A percentile compares a stretch with the other conserved stretches of the same genome.
These are phyloP conservation scores for Schwanniomyces pseudopolymorphus DNA, from an alignment of 805 yeast genomes.

Conservation along the genomic window DNA sequence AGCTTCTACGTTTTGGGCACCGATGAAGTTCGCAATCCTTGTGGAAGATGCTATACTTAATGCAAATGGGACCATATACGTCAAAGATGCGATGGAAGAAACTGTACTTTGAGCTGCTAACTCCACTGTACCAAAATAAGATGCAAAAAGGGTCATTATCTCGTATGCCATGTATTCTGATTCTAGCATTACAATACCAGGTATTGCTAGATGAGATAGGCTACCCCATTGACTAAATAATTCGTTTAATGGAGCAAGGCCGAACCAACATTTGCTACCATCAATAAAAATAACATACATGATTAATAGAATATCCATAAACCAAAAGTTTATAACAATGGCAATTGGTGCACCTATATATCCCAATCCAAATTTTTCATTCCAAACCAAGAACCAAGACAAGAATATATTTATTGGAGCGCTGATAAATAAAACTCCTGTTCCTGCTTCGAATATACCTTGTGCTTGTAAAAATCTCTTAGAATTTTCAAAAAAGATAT, in stretches of 20 bases:
- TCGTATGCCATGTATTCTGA: conserved; percentile 47
- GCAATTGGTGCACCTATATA: conserved; percentile 46
- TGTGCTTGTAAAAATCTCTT: conserved; percentile 46
- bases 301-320: conserved; percentile 36
- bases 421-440: conserved; percentile 40
- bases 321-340: conserved; percentile 41
- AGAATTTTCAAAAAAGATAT: conserved; percentile 41
- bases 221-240: conserved; percentile 36
- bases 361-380: conserved; percentile 38
- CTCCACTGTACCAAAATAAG: conserved; percentile 48
- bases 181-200: conserved; percentile 47
- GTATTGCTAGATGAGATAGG: conserved; percentile 38
- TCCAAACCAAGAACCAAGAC: conserved; percentile 45
- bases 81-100: conserved; percentile 44
- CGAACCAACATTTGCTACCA: conserved; percentile 73
- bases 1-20: conserved; percentile 39
- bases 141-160: conserved; percentile 45
- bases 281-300: conserved; percentile 49
- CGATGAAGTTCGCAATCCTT: conserved; percentile 45
- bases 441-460: conserved; percentile 48
- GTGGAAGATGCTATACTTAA: conserved; percentile 45
- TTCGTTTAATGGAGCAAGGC: conserved; percentile 40
- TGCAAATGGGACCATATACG: conserved; percentile 48
- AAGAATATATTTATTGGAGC: conserved; percentile 42
- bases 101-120: conserved; percentile 54